Conservation (phyloP, 2,329 filamentous ascomycete species). For the Tolypocladium pustulatum region DNA sequence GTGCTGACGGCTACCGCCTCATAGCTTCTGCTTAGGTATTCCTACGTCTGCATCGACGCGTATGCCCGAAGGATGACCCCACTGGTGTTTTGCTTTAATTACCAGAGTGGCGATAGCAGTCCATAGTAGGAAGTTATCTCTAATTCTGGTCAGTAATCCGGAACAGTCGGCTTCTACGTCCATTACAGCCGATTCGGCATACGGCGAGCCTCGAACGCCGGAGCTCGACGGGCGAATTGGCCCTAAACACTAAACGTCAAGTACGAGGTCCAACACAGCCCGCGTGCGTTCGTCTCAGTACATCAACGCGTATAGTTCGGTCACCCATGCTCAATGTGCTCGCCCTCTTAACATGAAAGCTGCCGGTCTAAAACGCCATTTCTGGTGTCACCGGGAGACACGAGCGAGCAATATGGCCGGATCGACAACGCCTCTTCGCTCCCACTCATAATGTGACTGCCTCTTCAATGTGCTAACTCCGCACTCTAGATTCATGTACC, state of each 20-base stretch:
- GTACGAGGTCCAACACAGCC: too few species aligned
- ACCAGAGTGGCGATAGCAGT: not conserved
- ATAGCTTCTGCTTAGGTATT: not conserved
- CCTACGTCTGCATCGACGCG: not conserved
- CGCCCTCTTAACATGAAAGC: too few species aligned
- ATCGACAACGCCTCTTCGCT: not conserved
- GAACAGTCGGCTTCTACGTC: not conserved
- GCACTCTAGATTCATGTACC: not conserved
- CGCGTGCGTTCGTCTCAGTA: too few species aligned
- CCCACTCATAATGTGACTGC: not conserved
- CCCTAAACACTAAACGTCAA: too few species aligned
- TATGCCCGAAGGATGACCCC: not conserved
- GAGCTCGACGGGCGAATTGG: not conserved
- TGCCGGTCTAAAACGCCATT: too few species aligned
- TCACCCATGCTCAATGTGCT: not conserved
- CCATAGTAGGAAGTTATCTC: not conserved
- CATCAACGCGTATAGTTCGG: not conserved
- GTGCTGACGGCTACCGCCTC: not conserved
- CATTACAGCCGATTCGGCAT: not conserved
- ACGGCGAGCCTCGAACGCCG: not conserved
- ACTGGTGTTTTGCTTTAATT: not conserved
- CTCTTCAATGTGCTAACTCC: not conserved
- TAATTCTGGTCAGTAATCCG: not conserved
- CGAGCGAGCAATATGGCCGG: not conserved
- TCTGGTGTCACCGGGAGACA: not conserved